Evolutionary conservation across 148 eudicot species (phyloP), one percentile per base, ranked within the genome.

Genomic region (Silene conica): DNA sequence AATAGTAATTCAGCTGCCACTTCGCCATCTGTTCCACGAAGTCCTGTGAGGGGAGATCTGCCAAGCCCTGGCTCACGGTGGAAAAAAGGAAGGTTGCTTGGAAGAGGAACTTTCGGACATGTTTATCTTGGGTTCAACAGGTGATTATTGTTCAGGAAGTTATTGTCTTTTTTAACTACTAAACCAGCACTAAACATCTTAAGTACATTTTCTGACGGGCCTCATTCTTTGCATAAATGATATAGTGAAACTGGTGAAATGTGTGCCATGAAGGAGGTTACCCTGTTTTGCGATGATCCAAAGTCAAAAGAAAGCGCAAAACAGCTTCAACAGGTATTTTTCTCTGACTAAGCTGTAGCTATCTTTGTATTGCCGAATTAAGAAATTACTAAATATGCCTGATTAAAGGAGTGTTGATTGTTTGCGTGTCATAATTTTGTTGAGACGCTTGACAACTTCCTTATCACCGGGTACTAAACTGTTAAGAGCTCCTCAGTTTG

Each of bases 241-340:
- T 48, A 28, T 76, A 95, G 99, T 83, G 99, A 90, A 73, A 92
- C 86, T 38, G 99, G 99, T 58, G 96, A 95, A 84, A 95, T 95
- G 99, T 95, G 99, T 84, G 99, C 99, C 67, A 95, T 95, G 94
- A 95, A 92, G 86, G 99, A 92, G 86, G 99, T 95, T 63, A 95
- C 96, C 23, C 84, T 95, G 72, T 90, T 95, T 76, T 83, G 91
- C 46, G 99, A 95, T 81, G 99, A 95, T 78, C 84, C 92, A n/a
- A 92, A 90, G 84, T 95, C 99, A 52, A 95, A 85, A 85, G 99
- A 95, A 89, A 87, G 97, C 85, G 94, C 96, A 71, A 88, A 90
- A 83, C 99, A 95, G 77, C 87, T 95, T 73, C 89, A 85, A 62
- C 99, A 95, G 86, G 99, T 92, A 76, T 50, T n/a, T 21, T 23